Evolutionary conservation across 441 rosid species (phyloP).

Genomic region (Pelargonium myrrhifolium): DNA sequence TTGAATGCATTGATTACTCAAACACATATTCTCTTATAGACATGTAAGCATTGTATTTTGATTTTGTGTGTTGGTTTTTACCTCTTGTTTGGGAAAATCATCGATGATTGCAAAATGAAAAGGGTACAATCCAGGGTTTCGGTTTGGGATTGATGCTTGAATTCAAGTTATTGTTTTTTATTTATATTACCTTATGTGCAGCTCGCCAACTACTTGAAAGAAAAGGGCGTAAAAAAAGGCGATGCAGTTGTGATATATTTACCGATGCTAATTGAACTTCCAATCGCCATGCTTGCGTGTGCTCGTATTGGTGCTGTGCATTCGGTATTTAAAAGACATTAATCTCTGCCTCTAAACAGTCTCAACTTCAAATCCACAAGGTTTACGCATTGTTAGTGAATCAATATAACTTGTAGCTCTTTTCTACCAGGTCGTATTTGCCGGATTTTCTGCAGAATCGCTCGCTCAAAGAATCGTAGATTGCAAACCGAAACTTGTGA

Average conservation of each 20-base stretch:
- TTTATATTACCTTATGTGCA: slow-evolving; percentile 23
- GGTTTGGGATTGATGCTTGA: neutral
- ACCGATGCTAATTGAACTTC: slow-evolving; percentile 96
- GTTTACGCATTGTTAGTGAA: neutral
- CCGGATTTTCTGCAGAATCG: slow-evolving; percentile 93
- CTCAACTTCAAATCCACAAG: neutral
- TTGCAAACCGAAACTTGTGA: slow-evolving; percentile 77
- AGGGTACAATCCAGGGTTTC: neutral
- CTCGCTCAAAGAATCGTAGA: slow-evolving; percentile 86
- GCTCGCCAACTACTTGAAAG: slow-evolving; percentile 90
- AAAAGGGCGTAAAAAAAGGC: slow-evolving; percentile 74
- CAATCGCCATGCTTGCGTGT: slow-evolving; percentile 92
- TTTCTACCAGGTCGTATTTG: slow-evolving; percentile 70
- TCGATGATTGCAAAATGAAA: too few species aligned
- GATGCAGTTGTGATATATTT: slow-evolving; percentile 82
- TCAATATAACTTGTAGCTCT: neutral
- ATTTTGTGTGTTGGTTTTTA: neutral
- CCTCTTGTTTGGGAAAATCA: neutral
- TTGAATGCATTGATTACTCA: neutral
- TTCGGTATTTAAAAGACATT: slow-evolving; percentile 46
- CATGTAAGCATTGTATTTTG: neutral
- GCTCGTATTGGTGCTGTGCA: slow-evolving; percentile 96
- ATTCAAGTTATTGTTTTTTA: neutral
- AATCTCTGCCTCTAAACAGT: neutral
- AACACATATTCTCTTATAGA: too few species aligned